phyloP scores from a whole-genome alignment of 306 rosid species.

The Quercus berberidifolia region DNA sequence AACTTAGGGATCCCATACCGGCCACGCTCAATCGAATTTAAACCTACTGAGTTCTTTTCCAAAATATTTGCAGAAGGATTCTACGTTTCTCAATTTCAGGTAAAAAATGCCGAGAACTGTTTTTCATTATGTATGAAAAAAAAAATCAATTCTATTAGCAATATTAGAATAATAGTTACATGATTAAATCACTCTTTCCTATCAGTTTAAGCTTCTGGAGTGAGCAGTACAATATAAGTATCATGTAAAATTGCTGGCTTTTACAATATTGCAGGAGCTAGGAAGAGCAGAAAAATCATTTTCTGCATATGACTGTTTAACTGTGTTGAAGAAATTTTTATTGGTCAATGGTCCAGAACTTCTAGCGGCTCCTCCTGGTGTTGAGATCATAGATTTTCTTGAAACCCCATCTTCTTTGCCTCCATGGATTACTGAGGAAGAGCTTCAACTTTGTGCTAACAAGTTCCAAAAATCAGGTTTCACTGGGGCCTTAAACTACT shows the following conservation, averaged over 20 bases:
- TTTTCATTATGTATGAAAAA: no score
- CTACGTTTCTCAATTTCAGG: not conserved
- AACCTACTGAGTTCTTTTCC: not conserved
- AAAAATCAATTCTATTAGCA: no score
- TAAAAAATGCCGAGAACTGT: no score
- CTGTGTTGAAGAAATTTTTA: not conserved
- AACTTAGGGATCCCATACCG: not conserved
- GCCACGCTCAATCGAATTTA: not conserved
- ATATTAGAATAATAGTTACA: no score
- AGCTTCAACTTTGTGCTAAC: slow-evolving; percentile 56
- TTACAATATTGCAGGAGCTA: no score
- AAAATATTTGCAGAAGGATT: not conserved
- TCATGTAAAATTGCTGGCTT: no score
- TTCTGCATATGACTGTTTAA: not conserved
- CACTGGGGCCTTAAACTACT: slow-evolving; percentile 72
- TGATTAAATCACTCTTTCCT: no score
- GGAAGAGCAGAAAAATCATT: no score
- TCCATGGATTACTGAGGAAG: slow-evolving; percentile 68
- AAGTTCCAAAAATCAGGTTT: slow-evolving; percentile 73
- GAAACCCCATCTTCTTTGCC: slow-evolving; percentile 32
- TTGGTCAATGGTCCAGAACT: not conserved
- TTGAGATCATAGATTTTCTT: not conserved
- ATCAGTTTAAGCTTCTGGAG: no score
- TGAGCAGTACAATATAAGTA: no score
- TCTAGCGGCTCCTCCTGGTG: not conserved